phyloP scores from a whole-genome alignment of 2,329 filamentous ascomycete genomes.

The Coniochaeta ligniaria region DNA sequence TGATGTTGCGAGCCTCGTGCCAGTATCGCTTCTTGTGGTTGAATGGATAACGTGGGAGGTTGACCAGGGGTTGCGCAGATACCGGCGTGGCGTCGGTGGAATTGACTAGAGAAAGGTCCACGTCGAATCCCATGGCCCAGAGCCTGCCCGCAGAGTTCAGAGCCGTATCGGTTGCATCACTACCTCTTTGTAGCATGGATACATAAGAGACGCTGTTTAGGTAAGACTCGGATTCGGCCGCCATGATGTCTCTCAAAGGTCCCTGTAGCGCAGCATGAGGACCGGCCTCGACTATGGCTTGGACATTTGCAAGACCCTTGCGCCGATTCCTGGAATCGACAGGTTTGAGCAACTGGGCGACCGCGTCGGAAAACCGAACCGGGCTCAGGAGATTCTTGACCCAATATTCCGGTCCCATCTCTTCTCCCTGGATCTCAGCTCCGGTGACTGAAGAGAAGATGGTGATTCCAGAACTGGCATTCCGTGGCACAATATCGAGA shows the following conservation, averaged over 20 bases:
- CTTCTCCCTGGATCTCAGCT: constrained; percentile 6
- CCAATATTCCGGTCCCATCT: constrained; percentile 14
- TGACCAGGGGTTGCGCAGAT: background rate
- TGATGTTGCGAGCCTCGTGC: constrained; percentile 10
- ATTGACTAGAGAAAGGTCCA: constrained; percentile 16
- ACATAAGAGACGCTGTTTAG: background rate
- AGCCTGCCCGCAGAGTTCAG: background rate
- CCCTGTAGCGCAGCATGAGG: constrained; percentile 27
- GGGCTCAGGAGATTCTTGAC: constrained; percentile 21
- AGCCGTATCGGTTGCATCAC: background rate
- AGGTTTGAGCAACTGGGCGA: constrained; percentile 13
- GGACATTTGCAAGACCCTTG: constrained; percentile 8
- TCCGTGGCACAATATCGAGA: background rate
- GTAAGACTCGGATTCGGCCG: constrained; percentile 9
- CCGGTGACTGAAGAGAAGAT: constrained; percentile 17
- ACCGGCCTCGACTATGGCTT: constrained; percentile 24
- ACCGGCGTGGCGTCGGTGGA: constrained; percentile 12
- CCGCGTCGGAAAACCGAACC: constrained; percentile 26
- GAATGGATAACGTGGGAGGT: constrained; percentile 30
- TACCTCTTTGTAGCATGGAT: background rate
- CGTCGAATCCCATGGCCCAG: background rate
- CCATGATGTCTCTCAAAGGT: constrained; percentile 24
- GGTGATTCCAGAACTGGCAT: no score
- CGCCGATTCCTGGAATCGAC: constrained; percentile 7
- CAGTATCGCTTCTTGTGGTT: constrained; percentile 25